Evolutionary conservation across 768 basidiomycete species (phyloP).

Genomic region (Lactifluus subvellereus): DNA sequence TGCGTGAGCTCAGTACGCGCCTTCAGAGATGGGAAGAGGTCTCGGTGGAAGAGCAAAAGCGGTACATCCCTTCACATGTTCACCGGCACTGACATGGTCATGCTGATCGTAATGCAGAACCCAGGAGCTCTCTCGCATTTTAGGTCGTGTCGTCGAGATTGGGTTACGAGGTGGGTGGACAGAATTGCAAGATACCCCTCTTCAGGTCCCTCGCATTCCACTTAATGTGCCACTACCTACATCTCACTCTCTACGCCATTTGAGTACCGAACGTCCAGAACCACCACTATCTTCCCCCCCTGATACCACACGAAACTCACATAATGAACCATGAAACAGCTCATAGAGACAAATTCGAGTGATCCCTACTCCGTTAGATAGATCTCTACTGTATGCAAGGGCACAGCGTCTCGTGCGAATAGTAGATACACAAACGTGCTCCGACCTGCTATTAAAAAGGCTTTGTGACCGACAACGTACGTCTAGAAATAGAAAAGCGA

Average conservation of each 20-base stretch:
- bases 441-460: conserved; percentile 4
- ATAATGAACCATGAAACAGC: not conserved
- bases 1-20: conserved; percentile 46
- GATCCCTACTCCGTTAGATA: conserved; percentile 3
- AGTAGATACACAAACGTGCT: conserved; percentile 8
- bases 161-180: conserved; percentile 59
- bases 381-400: conserved; percentile 6
- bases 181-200: conserved; percentile 55
- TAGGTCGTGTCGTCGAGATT: conserved; percentile 64
- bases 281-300: not conserved
- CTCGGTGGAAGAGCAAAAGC: conserved; percentile 38
- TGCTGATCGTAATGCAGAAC: conserved; percentile 37
- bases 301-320: not conserved
- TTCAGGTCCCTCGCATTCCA: conserved; percentile 42
- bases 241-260: not conserved
- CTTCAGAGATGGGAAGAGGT: conserved; percentile 40
- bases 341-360: not conserved
- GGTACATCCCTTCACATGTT: conserved; percentile 32
- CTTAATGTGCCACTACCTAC: not conserved
- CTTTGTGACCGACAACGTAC: not conserved
- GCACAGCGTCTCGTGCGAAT: not conserved
- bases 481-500: conserved; percentile 1
- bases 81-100: not conserved
- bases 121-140: conserved; percentile 58
- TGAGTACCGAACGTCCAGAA: not conserved